These are phyloP conservation scores for Diaporthe sp. DNA, from an alignment of 2,329 filamentous ascomycete species.

Conservation along the genomic window DNA sequence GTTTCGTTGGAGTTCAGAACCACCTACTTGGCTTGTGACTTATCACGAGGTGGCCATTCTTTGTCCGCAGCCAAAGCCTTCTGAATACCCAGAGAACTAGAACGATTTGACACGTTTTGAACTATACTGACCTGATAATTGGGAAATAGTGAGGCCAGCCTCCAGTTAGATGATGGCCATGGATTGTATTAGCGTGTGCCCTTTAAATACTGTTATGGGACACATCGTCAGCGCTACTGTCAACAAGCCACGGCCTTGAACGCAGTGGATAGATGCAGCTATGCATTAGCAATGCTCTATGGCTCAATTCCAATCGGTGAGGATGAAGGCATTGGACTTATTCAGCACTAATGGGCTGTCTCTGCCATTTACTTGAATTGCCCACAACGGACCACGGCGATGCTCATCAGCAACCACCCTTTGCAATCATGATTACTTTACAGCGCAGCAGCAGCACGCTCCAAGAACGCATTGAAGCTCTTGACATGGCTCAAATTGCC, in stretches of 20 bases:
- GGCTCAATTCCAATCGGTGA: neutral
- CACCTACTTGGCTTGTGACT: neutral
- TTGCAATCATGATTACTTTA: slow-evolving; percentile 53
- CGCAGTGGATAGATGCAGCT: neutral
- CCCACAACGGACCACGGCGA: neutral
- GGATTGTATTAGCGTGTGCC: neutral
- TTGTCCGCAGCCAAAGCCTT: neutral
- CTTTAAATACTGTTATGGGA: no score
- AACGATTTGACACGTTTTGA: neutral
- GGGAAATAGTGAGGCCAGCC: neutral
- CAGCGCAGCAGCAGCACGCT: slow-evolving; percentile 70
- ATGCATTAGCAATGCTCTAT: neutral
- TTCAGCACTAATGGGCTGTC: neutral
- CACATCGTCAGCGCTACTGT: neutral
- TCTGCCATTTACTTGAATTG: neutral
- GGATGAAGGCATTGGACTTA: neutral
- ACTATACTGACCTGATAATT: neutral
- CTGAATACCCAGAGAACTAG: neutral
- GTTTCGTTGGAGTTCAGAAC: neutral
- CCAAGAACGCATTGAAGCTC: slow-evolving; percentile 75
- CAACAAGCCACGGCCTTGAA: neutral
- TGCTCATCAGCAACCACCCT: neutral
- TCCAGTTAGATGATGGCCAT: neutral
- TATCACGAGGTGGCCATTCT: no score
- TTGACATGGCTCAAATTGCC: slow-evolving; percentile 67